Evolutionary conservation across 306 rosid genomes (phyloP).

Genomic region (Begonia loranthoides): DNA sequence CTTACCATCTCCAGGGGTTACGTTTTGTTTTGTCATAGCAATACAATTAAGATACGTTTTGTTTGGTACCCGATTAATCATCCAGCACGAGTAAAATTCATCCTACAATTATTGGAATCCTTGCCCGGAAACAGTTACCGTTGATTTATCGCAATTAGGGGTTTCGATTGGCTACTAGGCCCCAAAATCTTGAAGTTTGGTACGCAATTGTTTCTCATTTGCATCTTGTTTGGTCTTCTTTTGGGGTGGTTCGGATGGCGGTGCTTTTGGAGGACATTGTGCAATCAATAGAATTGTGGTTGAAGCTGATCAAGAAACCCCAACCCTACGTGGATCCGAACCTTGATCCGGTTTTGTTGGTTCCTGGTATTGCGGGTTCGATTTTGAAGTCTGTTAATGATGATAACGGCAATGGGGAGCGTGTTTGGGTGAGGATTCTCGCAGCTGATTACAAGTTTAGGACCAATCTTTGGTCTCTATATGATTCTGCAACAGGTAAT

Average conservation of each 20-base stretch:
- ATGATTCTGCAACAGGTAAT: conserved; percentile 68
- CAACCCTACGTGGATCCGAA: conserved; percentile 50
- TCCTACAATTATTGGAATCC: too few relatives aligned
- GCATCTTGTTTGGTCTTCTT: too few relatives aligned
- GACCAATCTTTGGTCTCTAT: conserved; percentile 92
- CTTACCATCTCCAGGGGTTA: too few relatives aligned
- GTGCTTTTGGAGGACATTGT: conserved; percentile 49
- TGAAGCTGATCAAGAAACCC: conserved; percentile 43
- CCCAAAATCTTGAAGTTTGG: too few relatives aligned
- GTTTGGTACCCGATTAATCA: too few relatives aligned
- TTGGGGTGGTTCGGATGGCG: conserved; percentile 31
- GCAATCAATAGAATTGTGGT: conserved; percentile 66
- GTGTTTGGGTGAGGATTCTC: conserved; percentile 85
- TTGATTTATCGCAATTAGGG: too few relatives aligned
- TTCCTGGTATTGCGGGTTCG: conserved; percentile 91
- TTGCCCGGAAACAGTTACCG: too few relatives aligned
- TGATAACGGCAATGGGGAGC: conserved; percentile 40
- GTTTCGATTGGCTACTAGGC: too few relatives aligned
- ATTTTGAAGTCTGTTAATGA: conserved; percentile 45
- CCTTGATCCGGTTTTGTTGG: conserved; percentile 79
- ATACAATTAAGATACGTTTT: too few relatives aligned
- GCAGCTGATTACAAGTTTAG: conserved; percentile 53
- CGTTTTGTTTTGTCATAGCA: too few relatives aligned
- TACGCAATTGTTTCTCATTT: too few relatives aligned
- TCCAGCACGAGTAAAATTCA: too few relatives aligned